Evolutionary conservation across 2,329 filamentous ascomycete species (phyloP).

Genomic region (Stagonosporopsis tanaceti): DNA sequence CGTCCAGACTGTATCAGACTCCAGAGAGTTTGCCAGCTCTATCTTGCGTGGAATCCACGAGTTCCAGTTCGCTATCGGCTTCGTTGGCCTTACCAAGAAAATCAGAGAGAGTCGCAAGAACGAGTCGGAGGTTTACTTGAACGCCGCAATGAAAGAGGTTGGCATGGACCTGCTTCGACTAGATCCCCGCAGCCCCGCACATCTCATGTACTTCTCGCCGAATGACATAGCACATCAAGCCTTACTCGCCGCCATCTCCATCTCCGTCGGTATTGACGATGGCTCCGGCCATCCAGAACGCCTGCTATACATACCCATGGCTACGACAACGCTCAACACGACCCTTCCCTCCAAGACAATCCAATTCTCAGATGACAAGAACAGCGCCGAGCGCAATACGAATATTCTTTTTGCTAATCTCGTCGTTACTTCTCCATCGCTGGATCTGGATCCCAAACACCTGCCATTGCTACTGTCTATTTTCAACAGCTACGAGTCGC

Average conservation of each 20-base stretch:
- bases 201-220: constrained; percentile 97
- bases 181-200: constrained; percentile 89
- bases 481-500: constrained; percentile 60
- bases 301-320: constrained; percentile 94
- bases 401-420: constrained; percentile 97
- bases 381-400: constrained; percentile 85
- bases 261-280: constrained; percentile 90
- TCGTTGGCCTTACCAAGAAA: constrained; percentile 84
- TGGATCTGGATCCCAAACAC: constrained; percentile 92
- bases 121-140: constrained; percentile 78
- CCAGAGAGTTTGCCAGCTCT: constrained; percentile 89
- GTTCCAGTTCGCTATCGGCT: constrained; percentile 93
- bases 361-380: constrained; percentile 73
- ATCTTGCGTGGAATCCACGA: constrained; percentile 93
- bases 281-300: constrained; percentile 86
- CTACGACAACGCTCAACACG: constrained; percentile 92
- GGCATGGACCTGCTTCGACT: constrained; percentile 91
- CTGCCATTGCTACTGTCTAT: constrained; percentile 84
- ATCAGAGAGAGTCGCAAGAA: constrained; percentile 72
- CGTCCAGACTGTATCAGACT: constrained; percentile 86
- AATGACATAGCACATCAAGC: constrained; percentile 96
- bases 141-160: constrained; percentile 94
- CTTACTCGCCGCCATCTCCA: constrained; percentile 87
- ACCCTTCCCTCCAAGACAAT: constrained; percentile 95
- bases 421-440: constrained; percentile 92